Evolutionary conservation across 1,139 yeast species (phyloP).

Genomic region (Ashbya aceris): DNA sequence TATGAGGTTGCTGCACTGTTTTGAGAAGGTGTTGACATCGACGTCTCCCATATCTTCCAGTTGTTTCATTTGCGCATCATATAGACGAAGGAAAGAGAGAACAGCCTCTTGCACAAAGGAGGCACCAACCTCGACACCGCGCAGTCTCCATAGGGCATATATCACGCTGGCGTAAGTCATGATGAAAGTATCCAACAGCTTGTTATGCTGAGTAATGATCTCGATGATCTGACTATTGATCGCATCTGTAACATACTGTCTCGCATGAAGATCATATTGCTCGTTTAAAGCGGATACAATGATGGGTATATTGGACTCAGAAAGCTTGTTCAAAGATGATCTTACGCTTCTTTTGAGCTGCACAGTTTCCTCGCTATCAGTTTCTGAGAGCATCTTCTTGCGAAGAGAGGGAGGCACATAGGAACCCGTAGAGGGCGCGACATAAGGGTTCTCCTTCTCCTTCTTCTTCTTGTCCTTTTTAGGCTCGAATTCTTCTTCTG

Average conservation of each 20-base stretch:
- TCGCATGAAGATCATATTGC: conserved; percentile 56
- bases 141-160: conserved; percentile 63
- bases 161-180: conserved; percentile 72
- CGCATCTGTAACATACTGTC: conserved; percentile 66
- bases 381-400: conserved; percentile 37
- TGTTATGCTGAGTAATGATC: conserved; percentile 56
- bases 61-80: conserved; percentile 19
- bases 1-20: conserved; percentile 61
- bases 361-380: conserved; percentile 40
- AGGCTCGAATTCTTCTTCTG: conserved; percentile 33
- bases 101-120: conserved; percentile 69
- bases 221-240: conserved; percentile 56
- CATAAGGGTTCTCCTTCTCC: conserved; percentile 67
- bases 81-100: conserved; percentile 46
- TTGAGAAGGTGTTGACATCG: conserved; percentile 24
- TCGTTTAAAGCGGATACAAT: conserved; percentile 62
- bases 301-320: conserved; percentile 70
- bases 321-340: conserved; percentile 74
- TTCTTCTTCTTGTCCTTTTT: conserved; percentile 12
- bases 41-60: conserved; percentile 22
- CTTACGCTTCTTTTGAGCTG: conserved; percentile 55
- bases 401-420: conserved; percentile 85
- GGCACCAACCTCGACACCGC: conserved; percentile 91
- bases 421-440: conserved; percentile 48
- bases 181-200: conserved; percentile 68